Conservation (phyloP, 1,139 yeast species). For the Hyphopichia fennica region DNA sequence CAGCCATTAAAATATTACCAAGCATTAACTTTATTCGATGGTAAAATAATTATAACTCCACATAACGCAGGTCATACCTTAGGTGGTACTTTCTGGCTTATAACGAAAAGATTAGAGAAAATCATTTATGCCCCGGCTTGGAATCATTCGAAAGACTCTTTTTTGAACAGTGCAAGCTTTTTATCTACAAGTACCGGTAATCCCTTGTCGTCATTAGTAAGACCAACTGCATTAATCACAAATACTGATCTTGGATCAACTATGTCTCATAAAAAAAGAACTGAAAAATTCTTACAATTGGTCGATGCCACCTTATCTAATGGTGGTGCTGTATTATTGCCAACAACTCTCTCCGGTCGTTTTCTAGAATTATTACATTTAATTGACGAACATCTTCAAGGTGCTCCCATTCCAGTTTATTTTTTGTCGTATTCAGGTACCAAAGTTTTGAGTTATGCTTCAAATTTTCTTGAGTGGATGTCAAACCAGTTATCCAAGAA, state of each 20-base stretch:
- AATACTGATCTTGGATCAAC: conserved; percentile 71
- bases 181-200: conserved; percentile 45
- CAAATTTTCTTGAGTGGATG: conserved; percentile 95
- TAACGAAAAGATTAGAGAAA: conserved; percentile 73
- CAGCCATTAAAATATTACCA: conserved; percentile 77
- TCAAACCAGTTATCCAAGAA: conserved; percentile 73
- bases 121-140: conserved; percentile 88
- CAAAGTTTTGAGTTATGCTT: conserved; percentile 76
- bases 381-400: conserved; percentile 59
- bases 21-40: conserved; percentile 63
- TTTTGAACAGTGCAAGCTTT: conserved; percentile 78
- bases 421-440: conserved; percentile 79
- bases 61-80: conserved; percentile 90
- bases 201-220: conserved; percentile 61
- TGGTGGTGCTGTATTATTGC: conserved; percentile 77
- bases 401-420: conserved; percentile 67
- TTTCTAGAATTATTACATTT: conserved; percentile 76
- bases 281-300: conserved; percentile 62
- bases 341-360: conserved; percentile 82
- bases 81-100: conserved; percentile 89
- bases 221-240: conserved; percentile 87
- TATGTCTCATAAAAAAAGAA: conserved; percentile 62
- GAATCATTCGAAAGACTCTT: conserved; percentile 91
- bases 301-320: conserved; percentile 67
- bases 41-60: conserved; percentile 68